Base-by-base conservation (phyloP, 441 rosid species). In the Croton setiger region DNA sequence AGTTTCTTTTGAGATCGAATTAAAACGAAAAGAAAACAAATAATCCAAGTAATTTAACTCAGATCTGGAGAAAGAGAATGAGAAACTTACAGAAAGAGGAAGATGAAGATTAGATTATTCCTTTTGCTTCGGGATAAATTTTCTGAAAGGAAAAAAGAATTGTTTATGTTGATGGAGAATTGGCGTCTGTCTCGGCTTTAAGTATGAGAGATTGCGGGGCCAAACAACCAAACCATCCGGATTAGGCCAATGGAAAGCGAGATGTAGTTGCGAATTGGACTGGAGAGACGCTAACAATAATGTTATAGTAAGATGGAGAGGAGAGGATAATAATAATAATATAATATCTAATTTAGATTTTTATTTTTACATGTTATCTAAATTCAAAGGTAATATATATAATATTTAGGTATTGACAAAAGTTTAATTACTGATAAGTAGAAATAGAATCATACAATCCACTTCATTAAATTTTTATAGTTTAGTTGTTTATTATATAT, bases 31-130 rank as follows among this genome's bases (percentile, higher is more conserved):
- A 54, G 9, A 54, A 54, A 56, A 4, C 13, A 17, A 12, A 64
- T 35, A 52, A 65, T n/a, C 18, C 11, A 47, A 36, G 9, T 49
- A 17, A 63, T 14, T 45, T 45, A n/a, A 27, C 33, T n/a, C 68
- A 53, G 69, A 66, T 66, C 69, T 66, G 47, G 20, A 36, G n/a
- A 52, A 35, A 65, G 45, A n/a, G 21, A 14, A 15, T 44, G 15
- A 63, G n/a, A 31, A 8, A 31, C 68, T 66, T 52, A 66, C 69
- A 3, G 49, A 39, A n/a, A 37, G 35, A 64, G 58, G 3, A 36
- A 64, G 45, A 33, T 18, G 7, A 17, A 64, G 21, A 63, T 27
- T 23, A 64, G 21, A 63, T 27, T 23, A 13, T 14, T 31, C 41
- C 18, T 35, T 31, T 15, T 12, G 43, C 21, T 57, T 60, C 7